phyloP scores from a whole-genome alignment of 345 rosid species.

The Linum usitatissimum region DNA sequence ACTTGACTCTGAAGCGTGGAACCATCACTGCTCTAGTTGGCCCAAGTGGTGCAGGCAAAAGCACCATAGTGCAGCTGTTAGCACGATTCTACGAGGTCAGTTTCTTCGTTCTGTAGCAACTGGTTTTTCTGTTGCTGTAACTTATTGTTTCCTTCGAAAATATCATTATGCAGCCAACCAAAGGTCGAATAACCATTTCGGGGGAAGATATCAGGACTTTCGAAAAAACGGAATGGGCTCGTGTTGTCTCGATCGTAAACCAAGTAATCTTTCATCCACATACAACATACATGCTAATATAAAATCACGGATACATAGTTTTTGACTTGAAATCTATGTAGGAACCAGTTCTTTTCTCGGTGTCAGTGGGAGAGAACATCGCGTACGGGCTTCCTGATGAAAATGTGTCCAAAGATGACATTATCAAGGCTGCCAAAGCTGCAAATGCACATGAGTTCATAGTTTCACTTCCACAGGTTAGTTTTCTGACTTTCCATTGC shows the following conservation, averaged over 20 bases:
- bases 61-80: conserved; percentile 86
- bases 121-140: not conserved
- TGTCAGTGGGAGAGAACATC: conserved; percentile 88
- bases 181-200: conserved; percentile 71
- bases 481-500: conserved; percentile 2
- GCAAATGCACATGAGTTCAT: conserved; percentile 96
- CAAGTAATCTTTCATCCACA: conserved; percentile 41
- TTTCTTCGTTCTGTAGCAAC: too few relatives aligned
- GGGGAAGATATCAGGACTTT: conserved; percentile 88
- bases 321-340: conserved; percentile 14
- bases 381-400: conserved; percentile 97
- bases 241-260: conserved; percentile 78
- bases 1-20: conserved; percentile 61
- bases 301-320: not conserved
- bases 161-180: conserved; percentile 56
- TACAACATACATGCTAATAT: conserved; percentile 1
- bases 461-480: conserved; percentile 83
- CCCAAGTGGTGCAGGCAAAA: conserved; percentile 94
- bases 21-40: conserved; percentile 92
- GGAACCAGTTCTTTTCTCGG: conserved; percentile 94
- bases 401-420: conserved; percentile 71
- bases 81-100: conserved; percentile 90
- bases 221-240: conserved; percentile 93
- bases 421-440: conserved; percentile 88
- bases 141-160: conserved; percentile 6